Conservation (phyloP, 163 green algal species). For the Scenedesmus sp. region DNA sequence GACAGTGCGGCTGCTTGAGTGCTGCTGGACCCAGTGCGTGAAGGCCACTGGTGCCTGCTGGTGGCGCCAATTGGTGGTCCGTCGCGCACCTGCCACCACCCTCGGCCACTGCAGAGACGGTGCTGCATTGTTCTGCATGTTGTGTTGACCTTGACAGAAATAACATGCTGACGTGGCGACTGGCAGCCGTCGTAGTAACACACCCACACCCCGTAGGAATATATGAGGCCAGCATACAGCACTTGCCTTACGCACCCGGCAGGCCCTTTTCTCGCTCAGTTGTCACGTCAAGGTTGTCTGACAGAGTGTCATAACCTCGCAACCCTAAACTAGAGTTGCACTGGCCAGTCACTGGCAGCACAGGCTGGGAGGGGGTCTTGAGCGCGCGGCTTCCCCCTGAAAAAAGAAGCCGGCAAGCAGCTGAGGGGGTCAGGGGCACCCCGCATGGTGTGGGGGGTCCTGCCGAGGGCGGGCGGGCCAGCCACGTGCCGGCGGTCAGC, state of each 20-base stretch:
- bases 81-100: neutral
- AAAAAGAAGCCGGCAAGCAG: slow-evolving; percentile 37
- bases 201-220: neutral
- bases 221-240: neutral
- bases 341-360: slow-evolving; percentile 46
- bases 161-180: slow-evolving; percentile 33
- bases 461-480: slow-evolving; percentile 22
- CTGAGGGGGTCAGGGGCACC: neutral
- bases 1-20: neutral
- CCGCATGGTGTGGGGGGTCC: neutral
- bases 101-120: neutral
- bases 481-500: slow-evolving; percentile 10
- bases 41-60: neutral
- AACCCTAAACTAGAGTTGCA: slow-evolving; percentile 49
- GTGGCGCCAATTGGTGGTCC: neutral
- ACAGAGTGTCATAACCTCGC: slow-evolving; percentile 31
- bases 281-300: slow-evolving; percentile 32
- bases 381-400: slow-evolving; percentile 12
- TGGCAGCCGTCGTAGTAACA: neutral
- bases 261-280: neutral
- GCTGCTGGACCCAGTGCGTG: neutral
- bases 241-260: neutral
- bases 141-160: neutral
- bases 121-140: neutral
- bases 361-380: slow-evolving; percentile 32